phyloP scores from a whole-genome alignment of 2,329 filamentous ascomycete genomes.

The Xylaria sp. region DNA sequence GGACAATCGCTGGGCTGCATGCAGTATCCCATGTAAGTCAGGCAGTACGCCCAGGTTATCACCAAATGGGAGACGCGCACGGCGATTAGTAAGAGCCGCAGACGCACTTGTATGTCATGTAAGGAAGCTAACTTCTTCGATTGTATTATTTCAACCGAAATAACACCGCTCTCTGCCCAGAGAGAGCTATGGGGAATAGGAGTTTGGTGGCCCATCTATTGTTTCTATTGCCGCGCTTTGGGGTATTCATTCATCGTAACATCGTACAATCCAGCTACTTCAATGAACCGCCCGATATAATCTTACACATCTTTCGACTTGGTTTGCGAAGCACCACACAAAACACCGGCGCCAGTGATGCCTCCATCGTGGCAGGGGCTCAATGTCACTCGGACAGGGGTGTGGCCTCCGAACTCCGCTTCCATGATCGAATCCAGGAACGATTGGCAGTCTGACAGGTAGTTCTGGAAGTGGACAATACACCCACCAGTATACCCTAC shows the following conservation, averaged over 20 bases:
- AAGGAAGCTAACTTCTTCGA: background rate
- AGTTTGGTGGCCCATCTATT: slow-evolving; percentile 19
- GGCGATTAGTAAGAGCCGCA: background rate
- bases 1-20: background rate
- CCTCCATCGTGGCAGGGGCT: slow-evolving; percentile 70
- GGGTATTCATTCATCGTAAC: slow-evolving; percentile 34
- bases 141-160: background rate
- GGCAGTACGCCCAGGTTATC: background rate
- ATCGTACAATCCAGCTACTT: slow-evolving; percentile 31
- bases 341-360: slow-evolving; percentile 69
- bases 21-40: background rate
- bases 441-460: slow-evolving; percentile 74
- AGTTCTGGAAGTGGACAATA: slow-evolving; percentile 82
- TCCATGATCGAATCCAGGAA: slow-evolving; percentile 70
- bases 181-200: background rate
- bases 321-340: slow-evolving; percentile 61
- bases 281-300: slow-evolving; percentile 28
- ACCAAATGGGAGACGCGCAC: background rate
- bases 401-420: slow-evolving; percentile 52
- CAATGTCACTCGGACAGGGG: slow-evolving; percentile 59
- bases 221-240: slow-evolving; percentile 25
- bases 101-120: background rate
- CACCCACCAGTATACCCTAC: slow-evolving; percentile 85
- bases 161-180: slow-evolving; percentile 4
- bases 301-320: slow-evolving; percentile 44